Conservation (phyloP, 2,329 filamentous ascomycete species). For the Penicillium frequentans region DNA sequence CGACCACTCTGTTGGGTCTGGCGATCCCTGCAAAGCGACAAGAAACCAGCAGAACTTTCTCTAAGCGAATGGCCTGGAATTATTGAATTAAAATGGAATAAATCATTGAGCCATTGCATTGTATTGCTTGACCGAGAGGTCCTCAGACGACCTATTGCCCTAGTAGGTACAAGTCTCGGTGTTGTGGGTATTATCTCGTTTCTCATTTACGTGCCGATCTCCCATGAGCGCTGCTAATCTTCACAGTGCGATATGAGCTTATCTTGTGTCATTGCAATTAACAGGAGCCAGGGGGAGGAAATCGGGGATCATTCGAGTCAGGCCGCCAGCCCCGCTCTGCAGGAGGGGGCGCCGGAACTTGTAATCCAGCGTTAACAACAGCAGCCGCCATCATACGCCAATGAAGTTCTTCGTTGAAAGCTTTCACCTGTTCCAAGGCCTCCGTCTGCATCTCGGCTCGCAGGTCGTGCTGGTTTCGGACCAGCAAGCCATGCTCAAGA, state of each 20-base stretch:
- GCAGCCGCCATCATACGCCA: constrained; percentile 77
- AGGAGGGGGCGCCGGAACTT: constrained; percentile 53
- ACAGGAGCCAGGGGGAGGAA: background rate
- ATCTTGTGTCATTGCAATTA: background rate
- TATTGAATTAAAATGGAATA: background rate
- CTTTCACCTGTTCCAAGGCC: constrained; percentile 65
- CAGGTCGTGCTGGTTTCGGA: constrained; percentile 66
- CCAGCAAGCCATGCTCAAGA: constrained; percentile 75
- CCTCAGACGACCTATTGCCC: background rate
- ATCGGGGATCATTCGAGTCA: background rate
- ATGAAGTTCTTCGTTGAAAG: constrained; percentile 73
- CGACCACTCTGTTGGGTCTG: background rate
- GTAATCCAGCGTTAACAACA: constrained; percentile 71
- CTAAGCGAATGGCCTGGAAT: background rate
- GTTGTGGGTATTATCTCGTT: constrained; percentile 24
- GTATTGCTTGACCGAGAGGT: background rate
- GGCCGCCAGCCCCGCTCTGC: constrained; percentile 7
- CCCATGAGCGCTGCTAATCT: background rate
- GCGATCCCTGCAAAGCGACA: background rate
- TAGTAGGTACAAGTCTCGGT: background rate
- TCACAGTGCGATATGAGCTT: background rate
- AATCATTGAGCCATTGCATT: constrained; percentile 3
- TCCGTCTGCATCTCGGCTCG: constrained; percentile 69
- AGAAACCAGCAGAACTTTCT: background rate
- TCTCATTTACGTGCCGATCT: constrained; percentile 14